Evolutionary conservation across 2,329 filamentous ascomycete species (phyloP).

Genomic region (Diatrype stigma): DNA sequence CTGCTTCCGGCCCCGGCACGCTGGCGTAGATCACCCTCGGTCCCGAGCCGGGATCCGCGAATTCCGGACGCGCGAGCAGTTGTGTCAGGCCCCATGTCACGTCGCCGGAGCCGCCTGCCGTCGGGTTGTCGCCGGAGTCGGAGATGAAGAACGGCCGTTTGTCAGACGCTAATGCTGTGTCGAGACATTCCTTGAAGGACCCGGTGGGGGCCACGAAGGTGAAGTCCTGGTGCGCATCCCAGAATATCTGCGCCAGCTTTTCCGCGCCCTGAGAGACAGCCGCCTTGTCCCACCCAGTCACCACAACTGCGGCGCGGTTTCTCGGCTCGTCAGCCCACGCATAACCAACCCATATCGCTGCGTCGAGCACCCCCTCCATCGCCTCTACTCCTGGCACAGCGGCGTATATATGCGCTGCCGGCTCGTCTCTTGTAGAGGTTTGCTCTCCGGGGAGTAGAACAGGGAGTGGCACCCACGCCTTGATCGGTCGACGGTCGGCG

Average conservation of each 20-base stretch:
- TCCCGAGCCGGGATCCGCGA: constrained; percentile 31
- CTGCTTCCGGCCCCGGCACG: constrained; percentile 42
- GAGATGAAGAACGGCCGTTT: constrained; percentile 49
- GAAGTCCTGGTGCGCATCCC: constrained; percentile 42
- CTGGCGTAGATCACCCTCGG: constrained; percentile 49
- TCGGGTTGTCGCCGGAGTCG: constrained; percentile 53
- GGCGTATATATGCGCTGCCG: constrained; percentile 46
- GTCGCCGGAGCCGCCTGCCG: constrained; percentile 50
- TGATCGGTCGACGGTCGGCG: constrained; percentile 34
- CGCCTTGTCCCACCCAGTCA: constrained; percentile 45
- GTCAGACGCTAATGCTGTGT: constrained; percentile 36
- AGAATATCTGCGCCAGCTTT: constrained; percentile 42
- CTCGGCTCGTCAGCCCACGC: constrained; percentile 53
- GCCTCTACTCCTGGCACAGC: constrained; percentile 41
- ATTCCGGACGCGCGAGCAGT: constrained; percentile 41
- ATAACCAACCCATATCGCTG: constrained; percentile 53
- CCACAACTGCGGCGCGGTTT: constrained; percentile 45
- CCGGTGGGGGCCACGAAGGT: constrained; percentile 50
- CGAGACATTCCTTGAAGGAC: constrained; percentile 41
- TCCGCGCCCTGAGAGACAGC: constrained; percentile 37
- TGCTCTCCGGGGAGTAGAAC: constrained; percentile 51
- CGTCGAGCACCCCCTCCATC: constrained; percentile 40
- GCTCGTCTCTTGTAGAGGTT: constrained; percentile 50
- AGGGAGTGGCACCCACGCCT: constrained; percentile 49
- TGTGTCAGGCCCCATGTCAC: constrained; percentile 47